Percentiles rank a stretch among this genome's conserved stretches.
These are phyloP conservation scores for Solanum tarijense DNA, from an alignment of 257 asterid genomes.

Conservation along the genomic window DNA sequence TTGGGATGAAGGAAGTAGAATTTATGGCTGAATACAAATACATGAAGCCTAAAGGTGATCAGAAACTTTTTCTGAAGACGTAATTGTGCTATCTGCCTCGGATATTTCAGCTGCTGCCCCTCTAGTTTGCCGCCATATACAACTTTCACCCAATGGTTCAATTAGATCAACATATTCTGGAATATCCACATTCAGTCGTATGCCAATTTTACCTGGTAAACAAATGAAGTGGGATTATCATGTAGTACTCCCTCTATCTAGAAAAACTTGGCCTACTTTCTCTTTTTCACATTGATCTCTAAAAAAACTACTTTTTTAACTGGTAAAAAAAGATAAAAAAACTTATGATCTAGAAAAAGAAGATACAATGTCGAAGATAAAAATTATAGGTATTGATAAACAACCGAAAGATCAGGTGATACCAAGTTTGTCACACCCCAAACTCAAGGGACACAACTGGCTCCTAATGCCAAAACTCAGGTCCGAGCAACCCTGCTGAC, in stretches of 20 bases:
- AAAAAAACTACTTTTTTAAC: neutral
- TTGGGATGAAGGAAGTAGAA: neutral
- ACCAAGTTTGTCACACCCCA: too few relatives aligned
- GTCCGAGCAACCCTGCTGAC: too few relatives aligned
- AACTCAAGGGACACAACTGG: too few relatives aligned
- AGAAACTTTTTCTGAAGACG: slow-evolving; percentile 47
- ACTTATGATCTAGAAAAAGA: neutral
- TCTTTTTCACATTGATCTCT: neutral
- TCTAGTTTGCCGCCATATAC: slow-evolving; percentile 81
- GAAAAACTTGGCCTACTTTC: neutral
- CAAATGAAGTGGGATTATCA: neutral
- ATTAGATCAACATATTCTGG: slow-evolving; percentile 56
- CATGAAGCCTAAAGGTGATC: neutral
- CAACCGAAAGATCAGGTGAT: neutral
- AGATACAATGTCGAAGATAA: neutral
- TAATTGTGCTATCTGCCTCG: slow-evolving; percentile 32
- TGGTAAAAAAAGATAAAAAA: neutral
- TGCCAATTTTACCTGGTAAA: slow-evolving; percentile 58
- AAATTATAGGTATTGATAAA: neutral
- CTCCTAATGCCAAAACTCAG: too few relatives aligned
- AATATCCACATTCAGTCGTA: slow-evolving; percentile 40
- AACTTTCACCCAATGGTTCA: slow-evolving; percentile 62
- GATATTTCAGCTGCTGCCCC: slow-evolving; percentile 75
- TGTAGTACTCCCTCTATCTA: neutral
- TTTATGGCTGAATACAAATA: neutral